phyloP scores from a whole-genome alignment of 2,329 filamentous ascomycete genomes.

The Clarireedia monteithiana region DNA sequence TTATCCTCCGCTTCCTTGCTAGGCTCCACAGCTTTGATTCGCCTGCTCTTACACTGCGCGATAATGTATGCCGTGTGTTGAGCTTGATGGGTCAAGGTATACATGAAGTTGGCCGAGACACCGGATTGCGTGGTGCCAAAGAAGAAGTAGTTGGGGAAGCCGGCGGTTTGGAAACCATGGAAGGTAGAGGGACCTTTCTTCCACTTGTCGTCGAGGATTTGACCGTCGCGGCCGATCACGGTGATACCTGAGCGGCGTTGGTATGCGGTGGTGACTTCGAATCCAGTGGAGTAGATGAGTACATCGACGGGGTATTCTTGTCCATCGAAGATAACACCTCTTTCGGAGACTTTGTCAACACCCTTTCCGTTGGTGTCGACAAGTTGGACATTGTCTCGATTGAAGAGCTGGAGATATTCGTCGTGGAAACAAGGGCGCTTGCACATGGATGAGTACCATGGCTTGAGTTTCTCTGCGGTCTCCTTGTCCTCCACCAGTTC shows the following conservation, averaged over 20 bases:
- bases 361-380: slow-evolving; percentile 41
- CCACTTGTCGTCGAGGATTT: slow-evolving; percentile 5
- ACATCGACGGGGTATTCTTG: slow-evolving; percentile 43
- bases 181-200: background rate
- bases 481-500: slow-evolving; percentile 35
- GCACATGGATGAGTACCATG: slow-evolving; percentile 46
- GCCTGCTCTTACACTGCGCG: background rate
- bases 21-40: background rate
- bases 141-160: slow-evolving; percentile 7
- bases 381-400: slow-evolving; percentile 38
- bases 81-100: background rate
- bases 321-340: slow-evolving; percentile 38
- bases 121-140: slow-evolving; percentile 3
- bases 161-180: slow-evolving; percentile 4
- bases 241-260: slow-evolving; percentile 3
- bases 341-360: slow-evolving; percentile 32
- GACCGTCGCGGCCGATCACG: background rate
- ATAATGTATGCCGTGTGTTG: slow-evolving; percentile 3
- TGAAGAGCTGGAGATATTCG: slow-evolving; percentile 46
- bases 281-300: slow-evolving; percentile 51
- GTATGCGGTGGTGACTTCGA: slow-evolving; percentile 37
- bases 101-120: slow-evolving; percentile 8
- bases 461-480: slow-evolving; percentile 41
- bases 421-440: slow-evolving; percentile 47
- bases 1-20: background rate